Evolutionary conservation across 2,329 filamentous ascomycete genomes (phyloP), one percentile per base, ranked within the genome.

Genomic region (Trichoderma cornu-damae): DNA sequence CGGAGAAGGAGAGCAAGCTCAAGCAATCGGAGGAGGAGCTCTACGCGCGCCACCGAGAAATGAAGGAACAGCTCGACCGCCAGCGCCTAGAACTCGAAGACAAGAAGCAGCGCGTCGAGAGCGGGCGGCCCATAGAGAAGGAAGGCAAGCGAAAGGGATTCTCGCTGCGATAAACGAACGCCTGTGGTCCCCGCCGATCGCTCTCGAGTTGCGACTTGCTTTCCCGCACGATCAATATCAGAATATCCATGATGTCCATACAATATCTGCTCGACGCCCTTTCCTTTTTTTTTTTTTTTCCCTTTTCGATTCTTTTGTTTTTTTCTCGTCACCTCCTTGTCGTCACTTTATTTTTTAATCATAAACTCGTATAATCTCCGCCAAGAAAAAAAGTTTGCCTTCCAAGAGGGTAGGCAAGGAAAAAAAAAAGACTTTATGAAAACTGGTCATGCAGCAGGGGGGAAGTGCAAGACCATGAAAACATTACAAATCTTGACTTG

Each of bases 11-110:
- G 79, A 96, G 90, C 84, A 99, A 99, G 79, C 81, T 99, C 73
- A 96, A 96, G 80, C 94, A 97, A 79, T 96, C 91, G 81, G 94
- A 99, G 77, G 94, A 99, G 75, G 94, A 99, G 81, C 80, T 99
- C 59, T 97, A 97, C 71, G 92, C 94, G 65, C 88, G 94, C 68
- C 94, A 99, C 80, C 87, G 93, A 72, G 94, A 99, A 81, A 99
- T 99, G 94, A 99, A 97, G 83, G 94, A 99, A 72, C 93, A 97
- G 76, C 85, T 99, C 68, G 94, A 99, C 70, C 87, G 92, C 72
- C 93, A 97, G 81, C 87, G 92, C 73, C 76, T 84, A 73, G 94
- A 99, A 75, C 84, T 99, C 71, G 94, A 99, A 74, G 94, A 99
- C 79, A 99, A 97, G 89, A 99, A 99, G 82, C 76, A 84, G 64